Percentiles rank a stretch among this genome's conserved stretches.
Evolutionary conservation across 2,329 filamentous ascomycete species (phyloP).

Genomic region (Pestalotiopsis sp.): DNA sequence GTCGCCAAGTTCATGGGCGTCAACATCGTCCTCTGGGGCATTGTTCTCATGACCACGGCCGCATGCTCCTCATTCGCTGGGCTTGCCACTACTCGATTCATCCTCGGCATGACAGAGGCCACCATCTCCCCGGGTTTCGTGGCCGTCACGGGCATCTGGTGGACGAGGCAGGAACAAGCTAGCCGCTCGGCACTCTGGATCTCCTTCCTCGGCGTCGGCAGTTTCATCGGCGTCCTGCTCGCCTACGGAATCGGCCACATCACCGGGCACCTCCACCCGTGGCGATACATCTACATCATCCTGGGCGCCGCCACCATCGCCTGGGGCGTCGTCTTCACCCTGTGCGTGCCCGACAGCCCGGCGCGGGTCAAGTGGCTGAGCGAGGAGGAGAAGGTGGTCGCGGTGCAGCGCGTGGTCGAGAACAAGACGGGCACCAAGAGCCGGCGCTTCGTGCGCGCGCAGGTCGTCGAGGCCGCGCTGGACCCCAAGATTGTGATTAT

Average conservation of each 20-base stretch:
- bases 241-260: slow-evolving; percentile 24
- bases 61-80: slow-evolving; percentile 23
- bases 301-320: slow-evolving; percentile 19
- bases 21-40: slow-evolving; percentile 44
- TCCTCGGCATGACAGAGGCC: slow-evolving; percentile 25
- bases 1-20: slow-evolving; percentile 37
- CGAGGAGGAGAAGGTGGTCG: slow-evolving; percentile 27
- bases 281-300: slow-evolving; percentile 25
- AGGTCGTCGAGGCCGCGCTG: slow-evolving; percentile 25
- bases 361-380: slow-evolving; percentile 22
- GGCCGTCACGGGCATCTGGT: slow-evolving; percentile 27
- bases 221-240: slow-evolving; percentile 22
- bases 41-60: slow-evolving; percentile 26
- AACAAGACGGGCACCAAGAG: slow-evolving; percentile 32
- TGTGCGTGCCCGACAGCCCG: slow-evolving; percentile 23
- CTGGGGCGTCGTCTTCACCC: slow-evolving; percentile 20
- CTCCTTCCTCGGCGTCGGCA: slow-evolving; percentile 24
- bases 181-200: slow-evolving; percentile 23
- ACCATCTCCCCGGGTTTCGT: slow-evolving; percentile 26
- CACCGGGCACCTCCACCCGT: slow-evolving; percentile 15
- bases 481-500: slow-evolving; percentile 28
- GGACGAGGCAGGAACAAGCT: slow-evolving; percentile 26
- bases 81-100: slow-evolving; percentile 21
- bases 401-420: slow-evolving; percentile 29
- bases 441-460: slow-evolving; percentile 22